A percentile compares a stretch with the other conserved stretches of the same genome.
phyloP scores from a whole-genome alignment of 2,329 filamentous ascomycete species.

The Ilyonectria mors-panacis region DNA sequence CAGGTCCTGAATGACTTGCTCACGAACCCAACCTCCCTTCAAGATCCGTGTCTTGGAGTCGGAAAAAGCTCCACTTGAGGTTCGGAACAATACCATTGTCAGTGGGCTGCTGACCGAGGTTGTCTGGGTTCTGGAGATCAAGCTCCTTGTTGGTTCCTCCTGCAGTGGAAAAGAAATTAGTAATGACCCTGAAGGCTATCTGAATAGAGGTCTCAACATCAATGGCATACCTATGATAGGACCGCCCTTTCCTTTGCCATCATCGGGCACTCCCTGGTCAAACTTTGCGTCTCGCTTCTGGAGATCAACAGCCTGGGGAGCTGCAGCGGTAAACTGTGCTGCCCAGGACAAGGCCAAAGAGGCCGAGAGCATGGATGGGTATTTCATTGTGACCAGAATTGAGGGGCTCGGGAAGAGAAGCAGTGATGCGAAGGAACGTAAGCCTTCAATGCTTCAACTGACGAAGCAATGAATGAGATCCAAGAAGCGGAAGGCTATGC shows the following conservation, averaged over 20 bases:
- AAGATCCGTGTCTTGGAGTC: conserved; percentile 75
- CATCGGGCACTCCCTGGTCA: conserved; percentile 25
- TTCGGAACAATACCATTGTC: conserved; percentile 77
- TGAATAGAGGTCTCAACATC: neutral
- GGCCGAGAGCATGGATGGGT: conserved; percentile 29
- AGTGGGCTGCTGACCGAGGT: conserved; percentile 73
- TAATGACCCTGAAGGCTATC: neutral
- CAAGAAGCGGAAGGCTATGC: neutral
- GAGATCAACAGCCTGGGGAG: conserved; percentile 27
- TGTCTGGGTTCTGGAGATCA: conserved; percentile 75
- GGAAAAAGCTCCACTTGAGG: conserved; percentile 79
- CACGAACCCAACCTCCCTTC: conserved; percentile 76
- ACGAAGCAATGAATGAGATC: neutral
- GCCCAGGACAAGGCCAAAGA: conserved; percentile 33
- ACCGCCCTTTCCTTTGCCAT: conserved; percentile 67
- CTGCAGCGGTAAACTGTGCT: conserved; percentile 23
- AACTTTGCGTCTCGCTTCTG: conserved; percentile 50
- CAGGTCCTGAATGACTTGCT: conserved; percentile 77
- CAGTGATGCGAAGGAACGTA: neutral
- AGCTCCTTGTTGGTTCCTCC: conserved; percentile 75
- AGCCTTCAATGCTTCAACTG: neutral
- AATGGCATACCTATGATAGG: conserved; percentile 66
- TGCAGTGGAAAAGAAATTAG: conserved; percentile 47
- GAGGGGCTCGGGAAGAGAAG: neutral
- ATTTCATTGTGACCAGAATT: conserved; percentile 25